Evolutionary conservation across 2,329 filamentous ascomycete species (phyloP).

Genomic region (Epichloe aotearoae): DNA sequence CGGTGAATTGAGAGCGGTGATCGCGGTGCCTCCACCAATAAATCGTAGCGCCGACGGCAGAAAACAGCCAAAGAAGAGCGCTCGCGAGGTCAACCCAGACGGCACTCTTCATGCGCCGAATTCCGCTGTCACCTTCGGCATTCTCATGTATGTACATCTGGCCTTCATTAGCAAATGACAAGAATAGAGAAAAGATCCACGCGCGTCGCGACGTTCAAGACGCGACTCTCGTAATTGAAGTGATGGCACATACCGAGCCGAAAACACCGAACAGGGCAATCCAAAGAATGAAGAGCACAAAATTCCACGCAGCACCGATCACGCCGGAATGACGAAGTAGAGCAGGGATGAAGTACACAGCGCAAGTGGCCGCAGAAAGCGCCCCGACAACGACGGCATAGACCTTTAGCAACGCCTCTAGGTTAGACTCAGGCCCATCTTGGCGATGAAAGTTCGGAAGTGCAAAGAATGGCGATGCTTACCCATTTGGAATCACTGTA

Average conservation of each 20-base stretch:
- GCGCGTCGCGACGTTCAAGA: background rate
- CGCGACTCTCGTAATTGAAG: background rate
- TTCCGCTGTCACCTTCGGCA: constrained; percentile 46
- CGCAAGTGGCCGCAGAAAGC: constrained; percentile 49
- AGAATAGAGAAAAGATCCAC: no score
- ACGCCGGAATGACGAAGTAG: constrained; percentile 35
- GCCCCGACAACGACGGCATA: constrained; percentile 61
- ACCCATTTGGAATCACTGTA: constrained; percentile 59
- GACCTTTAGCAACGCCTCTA: constrained; percentile 28
- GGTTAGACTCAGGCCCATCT: background rate
- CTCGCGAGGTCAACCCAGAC: constrained; percentile 73
- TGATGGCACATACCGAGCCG: constrained; percentile 38
- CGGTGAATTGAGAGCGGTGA: constrained; percentile 41
- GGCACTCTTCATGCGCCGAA: constrained; percentile 70
- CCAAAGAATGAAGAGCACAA: constrained; percentile 64
- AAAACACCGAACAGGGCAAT: constrained; percentile 74
- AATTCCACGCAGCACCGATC: constrained; percentile 53
- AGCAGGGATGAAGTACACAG: constrained; percentile 53
- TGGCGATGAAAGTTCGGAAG: background rate
- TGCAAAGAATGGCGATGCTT: constrained; percentile 11
- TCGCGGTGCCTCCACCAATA: constrained; percentile 48
- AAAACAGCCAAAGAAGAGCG: constrained; percentile 63
- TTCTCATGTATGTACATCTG: constrained; percentile 60
- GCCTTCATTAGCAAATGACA: background rate
- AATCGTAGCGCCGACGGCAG: constrained; percentile 37